Base-by-base conservation (phyloP, 169 alveolate species). In the Hammondia hammondi region DNA sequence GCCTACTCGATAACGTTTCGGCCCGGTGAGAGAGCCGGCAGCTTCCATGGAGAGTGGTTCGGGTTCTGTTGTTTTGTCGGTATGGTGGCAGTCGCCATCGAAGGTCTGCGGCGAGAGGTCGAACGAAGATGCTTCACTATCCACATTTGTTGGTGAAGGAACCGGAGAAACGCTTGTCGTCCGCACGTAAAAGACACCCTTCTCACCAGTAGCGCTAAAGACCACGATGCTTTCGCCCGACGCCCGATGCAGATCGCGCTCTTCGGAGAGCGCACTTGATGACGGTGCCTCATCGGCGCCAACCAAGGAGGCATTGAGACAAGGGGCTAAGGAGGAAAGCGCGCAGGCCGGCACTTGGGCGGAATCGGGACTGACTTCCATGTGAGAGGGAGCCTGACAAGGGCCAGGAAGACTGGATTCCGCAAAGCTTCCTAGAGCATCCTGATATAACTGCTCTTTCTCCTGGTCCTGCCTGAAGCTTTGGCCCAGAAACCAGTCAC, bases 221-320 rank as follows among this genome's bases (percentile, higher is more conserved):
- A 77, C 87, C 24, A 77, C 87, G 48, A 77, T 39, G 32, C 87
- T 77, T 46, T 77, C 87, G 87, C 56, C 45, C 87, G 87, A 77
- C 0, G 45, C 56, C 27, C 87, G 87, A 32, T 77, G 87, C 27
- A 77, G 48, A 29, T 39, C 48, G 46, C 87, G 87, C 39, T 77
- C 87, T 9, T 77, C 87, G 27, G 32, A 17, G 27, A 21, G 77
- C 77, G 77, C 77, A 4, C 32, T 29, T 21, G 77, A 9, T 4
- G 77, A 67, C 10, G 77, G n/a, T 29, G 24, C 35, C 35, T 67
- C 77, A 4, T 17, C 77, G 2, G 29, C 4, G 29, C 35, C 27
- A 21, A 7, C 35, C 77, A 27, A 17, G n/a, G 77, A 67, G 35
- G 77, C 77, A 29, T 27, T 67, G 27, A 67, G 77, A 67, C 77